A percentile compares a stretch with the other conserved stretches of the same genome.
Conservation (phyloP, 1,139 yeast genomes). For the Taiozyma sp. region DNA sequence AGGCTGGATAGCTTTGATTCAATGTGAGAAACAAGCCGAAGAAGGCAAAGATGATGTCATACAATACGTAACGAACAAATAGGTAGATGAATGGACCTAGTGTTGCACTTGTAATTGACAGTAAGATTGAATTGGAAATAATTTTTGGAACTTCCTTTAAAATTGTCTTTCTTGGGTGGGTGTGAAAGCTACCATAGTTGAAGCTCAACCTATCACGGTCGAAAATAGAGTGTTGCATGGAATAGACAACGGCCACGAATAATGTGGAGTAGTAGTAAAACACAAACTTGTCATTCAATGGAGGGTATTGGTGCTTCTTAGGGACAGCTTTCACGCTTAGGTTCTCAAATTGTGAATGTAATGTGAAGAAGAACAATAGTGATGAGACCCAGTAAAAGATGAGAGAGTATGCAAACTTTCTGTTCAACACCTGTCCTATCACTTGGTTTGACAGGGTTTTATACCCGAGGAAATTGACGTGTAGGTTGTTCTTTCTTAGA, state of each 20-base stretch:
- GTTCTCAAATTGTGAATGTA: conserved; percentile 26
- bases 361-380: conserved; percentile 29
- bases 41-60: conserved; percentile 31
- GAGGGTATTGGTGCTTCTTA: conserved; percentile 47
- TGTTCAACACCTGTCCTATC: conserved; percentile 40
- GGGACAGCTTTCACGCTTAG: conserved; percentile 26
- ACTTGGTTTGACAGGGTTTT: conserved; percentile 46
- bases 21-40: conserved; percentile 28
- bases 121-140: conserved; percentile 33
- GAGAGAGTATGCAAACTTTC: conserved; percentile 33
- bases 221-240: conserved; percentile 46
- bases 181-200: conserved; percentile 32
- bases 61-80: conserved; percentile 38
- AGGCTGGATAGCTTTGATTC: conserved; percentile 32
- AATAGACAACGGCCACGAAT: conserved; percentile 41
- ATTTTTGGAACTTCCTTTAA: conserved; percentile 30
- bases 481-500: conserved; percentile 43
- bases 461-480: conserved; percentile 45
- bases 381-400: conserved; percentile 38
- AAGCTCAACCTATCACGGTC: conserved; percentile 60
- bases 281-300: conserved; percentile 57
- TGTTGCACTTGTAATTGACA: conserved; percentile 29
- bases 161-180: conserved; percentile 31
- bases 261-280: conserved; percentile 42
- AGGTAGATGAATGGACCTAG: conserved; percentile 44